Conservation (phyloP, 2,329 filamentous ascomycete species). For the Pestalotiopsis sp. region DNA sequence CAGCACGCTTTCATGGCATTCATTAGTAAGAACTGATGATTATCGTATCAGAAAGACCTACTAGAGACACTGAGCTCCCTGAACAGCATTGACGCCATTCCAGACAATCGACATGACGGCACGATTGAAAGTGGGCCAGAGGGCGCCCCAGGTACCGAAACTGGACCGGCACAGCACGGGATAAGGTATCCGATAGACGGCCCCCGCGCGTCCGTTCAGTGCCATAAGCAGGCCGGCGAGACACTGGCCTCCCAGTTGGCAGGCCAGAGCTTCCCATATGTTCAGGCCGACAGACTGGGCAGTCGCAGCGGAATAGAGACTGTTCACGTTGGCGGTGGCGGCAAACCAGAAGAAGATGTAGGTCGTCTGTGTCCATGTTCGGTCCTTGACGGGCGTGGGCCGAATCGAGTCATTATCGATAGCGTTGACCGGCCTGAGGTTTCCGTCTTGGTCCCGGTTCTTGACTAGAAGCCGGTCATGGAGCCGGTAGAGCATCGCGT, state of each 20-base stretch:
- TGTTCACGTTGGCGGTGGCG: constrained; percentile 39
- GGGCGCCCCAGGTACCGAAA: constrained; percentile 47
- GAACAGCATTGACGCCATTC: constrained; percentile 44
- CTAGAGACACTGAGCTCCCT: constrained; percentile 36
- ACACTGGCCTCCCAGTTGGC: constrained; percentile 42
- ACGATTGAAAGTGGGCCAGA: constrained; percentile 47
- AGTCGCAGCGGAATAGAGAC: constrained; percentile 41
- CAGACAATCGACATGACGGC: constrained; percentile 49
- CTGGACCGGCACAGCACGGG: constrained; percentile 44
- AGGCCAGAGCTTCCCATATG: constrained; percentile 51
- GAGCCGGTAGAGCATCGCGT: background rate
- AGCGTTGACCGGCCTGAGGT: constrained; percentile 23
- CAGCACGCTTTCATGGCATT: background rate
- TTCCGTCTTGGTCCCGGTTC: constrained; percentile 3
- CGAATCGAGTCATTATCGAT: constrained; percentile 45
- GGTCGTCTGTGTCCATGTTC: constrained; percentile 43
- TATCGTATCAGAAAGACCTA: background rate
- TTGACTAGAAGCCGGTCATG: background rate
- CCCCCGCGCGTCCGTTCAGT: constrained; percentile 44
- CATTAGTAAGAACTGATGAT: constrained; percentile 37
- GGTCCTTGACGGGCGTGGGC: constrained; percentile 39
- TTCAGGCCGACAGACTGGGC: constrained; percentile 45
- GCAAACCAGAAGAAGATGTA: constrained; percentile 48
- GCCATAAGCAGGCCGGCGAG: constrained; percentile 44
- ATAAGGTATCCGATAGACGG: constrained; percentile 46